These are phyloP conservation scores for Colletotrichum spinosum DNA, from an alignment of 2,329 filamentous ascomycete species.

Conservation along the genomic window DNA sequence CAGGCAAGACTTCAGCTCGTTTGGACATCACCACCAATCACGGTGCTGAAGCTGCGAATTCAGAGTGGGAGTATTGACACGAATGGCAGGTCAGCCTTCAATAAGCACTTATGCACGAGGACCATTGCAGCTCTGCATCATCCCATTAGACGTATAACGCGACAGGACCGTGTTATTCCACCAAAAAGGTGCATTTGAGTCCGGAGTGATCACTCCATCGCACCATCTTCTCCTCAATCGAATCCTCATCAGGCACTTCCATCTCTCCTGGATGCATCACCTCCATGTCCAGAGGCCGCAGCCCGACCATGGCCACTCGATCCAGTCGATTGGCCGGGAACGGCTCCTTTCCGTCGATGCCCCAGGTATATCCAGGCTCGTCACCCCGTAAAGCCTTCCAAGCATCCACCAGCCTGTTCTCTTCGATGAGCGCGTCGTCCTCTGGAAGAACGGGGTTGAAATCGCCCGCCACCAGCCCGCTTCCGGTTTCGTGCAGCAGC, in stretches of 20 bases:
- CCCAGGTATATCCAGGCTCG: constrained; percentile 52
- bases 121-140: no score
- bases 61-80: no score
- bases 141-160: background rate
- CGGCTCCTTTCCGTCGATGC: constrained; percentile 45
- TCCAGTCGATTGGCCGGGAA: constrained; percentile 51
- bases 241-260: background rate
- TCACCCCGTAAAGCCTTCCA: constrained; percentile 45
- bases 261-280: constrained; percentile 38
- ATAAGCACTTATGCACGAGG: no score
- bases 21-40: no score
- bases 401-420: constrained; percentile 49
- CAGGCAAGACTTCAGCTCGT: no score
- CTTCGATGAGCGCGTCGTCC: constrained; percentile 45
- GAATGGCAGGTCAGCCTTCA: no score
- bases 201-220: constrained; percentile 32
- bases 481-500: constrained; percentile 42
- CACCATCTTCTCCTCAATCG: background rate
- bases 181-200: constrained; percentile 5
- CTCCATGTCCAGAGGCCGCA: constrained; percentile 40
- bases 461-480: constrained; percentile 52
- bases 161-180: background rate
- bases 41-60: no score
- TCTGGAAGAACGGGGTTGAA: constrained; percentile 53
- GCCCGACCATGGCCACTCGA: constrained; percentile 48